Evolutionary conservation across 495 filamentous ascomycete species (phyloP).

Genomic region (Aspergillus olivimuriae): DNA sequence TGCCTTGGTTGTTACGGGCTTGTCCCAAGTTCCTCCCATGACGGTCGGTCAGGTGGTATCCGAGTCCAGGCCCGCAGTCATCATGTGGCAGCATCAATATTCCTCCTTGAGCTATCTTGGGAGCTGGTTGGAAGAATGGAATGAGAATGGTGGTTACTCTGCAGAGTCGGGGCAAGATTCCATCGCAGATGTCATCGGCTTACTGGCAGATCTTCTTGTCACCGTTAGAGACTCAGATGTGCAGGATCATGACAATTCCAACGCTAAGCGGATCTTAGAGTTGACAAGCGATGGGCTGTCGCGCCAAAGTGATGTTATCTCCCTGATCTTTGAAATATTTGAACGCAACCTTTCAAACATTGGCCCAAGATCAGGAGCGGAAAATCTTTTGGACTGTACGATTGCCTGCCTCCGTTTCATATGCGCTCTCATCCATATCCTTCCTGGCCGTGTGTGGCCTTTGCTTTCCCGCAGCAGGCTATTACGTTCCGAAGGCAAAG

Average conservation of each 20-base stretch:
- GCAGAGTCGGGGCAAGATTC: constrained; percentile 38
- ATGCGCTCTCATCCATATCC: constrained; percentile 57
- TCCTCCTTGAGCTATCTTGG: constrained; percentile 74
- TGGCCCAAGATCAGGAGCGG: constrained; percentile 44
- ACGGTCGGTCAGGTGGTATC: constrained; percentile 66
- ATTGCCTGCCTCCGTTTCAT: constrained; percentile 76
- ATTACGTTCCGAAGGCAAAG: constrained; percentile 63
- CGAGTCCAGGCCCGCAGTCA: constrained; percentile 57
- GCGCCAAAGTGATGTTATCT: constrained; percentile 69
- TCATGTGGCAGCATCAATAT: constrained; percentile 64
- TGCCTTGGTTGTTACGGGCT: constrained; percentile 33
- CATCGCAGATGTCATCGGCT: constrained; percentile 56
- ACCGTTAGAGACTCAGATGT: constrained; percentile 23
- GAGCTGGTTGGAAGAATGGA: constrained; percentile 59
- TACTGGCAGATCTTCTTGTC: constrained; percentile 53
- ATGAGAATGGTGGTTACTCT: constrained; percentile 31
- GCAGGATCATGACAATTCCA: constrained; percentile 22
- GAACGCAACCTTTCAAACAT: constrained; percentile 67
- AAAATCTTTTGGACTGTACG: constrained; percentile 52
- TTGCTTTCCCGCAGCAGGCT: constrained; percentile 75
- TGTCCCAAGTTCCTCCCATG: constrained; percentile 47
- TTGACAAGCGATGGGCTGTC: constrained; percentile 68
- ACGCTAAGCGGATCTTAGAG: constrained; percentile 53
- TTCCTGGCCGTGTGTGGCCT: constrained; percentile 81
- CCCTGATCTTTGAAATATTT: constrained; percentile 75